Evolutionary conservation across 768 basidiomycete genomes (phyloP).

Genomic region (Boletus huronensis): DNA sequence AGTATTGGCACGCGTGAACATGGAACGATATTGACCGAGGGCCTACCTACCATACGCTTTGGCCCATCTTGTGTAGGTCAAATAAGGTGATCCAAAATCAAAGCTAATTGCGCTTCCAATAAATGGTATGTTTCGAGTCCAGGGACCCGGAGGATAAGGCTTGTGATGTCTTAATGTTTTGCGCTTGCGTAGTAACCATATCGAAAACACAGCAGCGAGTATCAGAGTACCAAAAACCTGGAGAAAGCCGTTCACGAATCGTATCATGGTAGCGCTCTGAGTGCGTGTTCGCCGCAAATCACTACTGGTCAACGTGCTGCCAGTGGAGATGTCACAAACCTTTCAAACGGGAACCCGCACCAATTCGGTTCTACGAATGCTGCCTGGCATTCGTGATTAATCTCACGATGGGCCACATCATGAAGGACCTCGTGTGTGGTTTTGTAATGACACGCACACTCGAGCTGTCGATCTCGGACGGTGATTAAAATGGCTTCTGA

Average conservation of each 20-base stretch:
- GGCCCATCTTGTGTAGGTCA: conserved; percentile 1
- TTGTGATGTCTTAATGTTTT: not conserved
- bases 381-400: too few species aligned
- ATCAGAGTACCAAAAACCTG: not conserved
- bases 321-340: too few species aligned
- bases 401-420: too few species aligned
- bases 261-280: not conserved
- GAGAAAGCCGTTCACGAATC: not conserved
- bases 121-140: not conserved
- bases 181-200: not conserved
- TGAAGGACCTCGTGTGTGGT: not conserved
- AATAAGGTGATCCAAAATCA: not conserved
- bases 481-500: not conserved
- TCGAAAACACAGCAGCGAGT: not conserved
- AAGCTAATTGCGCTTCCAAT: not conserved
- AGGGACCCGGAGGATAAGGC: not conserved
- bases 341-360: not conserved
- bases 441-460: not conserved
- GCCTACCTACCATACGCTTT: not conserved
- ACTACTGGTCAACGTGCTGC: not conserved
- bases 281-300: not conserved
- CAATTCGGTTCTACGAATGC: not conserved
- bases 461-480: not conserved
- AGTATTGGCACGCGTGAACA: not conserved
- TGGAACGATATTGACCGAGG: not conserved